Percentiles rank a stretch among this genome's conserved stretches.
Evolutionary conservation across 805 yeast species (phyloP).

Genomic region (Cyberlindnera xishuangbannaensis): DNA sequence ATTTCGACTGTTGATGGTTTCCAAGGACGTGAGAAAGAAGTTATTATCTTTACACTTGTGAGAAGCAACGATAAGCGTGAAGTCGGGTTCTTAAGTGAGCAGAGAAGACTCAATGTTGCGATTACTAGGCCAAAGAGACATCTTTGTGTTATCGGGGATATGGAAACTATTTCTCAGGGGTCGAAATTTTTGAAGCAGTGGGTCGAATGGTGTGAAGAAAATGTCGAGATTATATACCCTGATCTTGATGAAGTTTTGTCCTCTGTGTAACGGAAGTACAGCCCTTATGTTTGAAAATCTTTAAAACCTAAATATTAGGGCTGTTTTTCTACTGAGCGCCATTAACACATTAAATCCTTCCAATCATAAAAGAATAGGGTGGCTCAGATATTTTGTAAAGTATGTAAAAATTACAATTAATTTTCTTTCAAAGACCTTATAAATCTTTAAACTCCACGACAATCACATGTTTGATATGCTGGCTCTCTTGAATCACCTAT

Average conservation of each 20-base stretch:
- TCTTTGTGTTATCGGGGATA: constrained; percentile 79
- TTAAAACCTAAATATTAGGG: too few species aligned
- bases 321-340: too few species aligned
- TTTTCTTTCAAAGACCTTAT: too few species aligned
- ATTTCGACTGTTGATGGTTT: constrained; percentile 92
- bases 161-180: constrained; percentile 50
- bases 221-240: constrained; percentile 55
- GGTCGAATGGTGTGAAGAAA: constrained; percentile 64
- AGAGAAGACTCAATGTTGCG: constrained; percentile 83
- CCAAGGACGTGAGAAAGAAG: constrained; percentile 94
- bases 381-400: too few species aligned
- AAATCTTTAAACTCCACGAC: too few species aligned
- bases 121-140: constrained; percentile 88
- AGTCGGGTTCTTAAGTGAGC: constrained; percentile 79
- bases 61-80: constrained; percentile 67
- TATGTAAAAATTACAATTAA: too few species aligned
- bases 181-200: constrained; percentile 52
- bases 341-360: too few species aligned
- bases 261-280: neutral
- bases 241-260: constrained; percentile 35
- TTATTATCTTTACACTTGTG: constrained; percentile 73
- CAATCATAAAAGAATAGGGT: too few species aligned
- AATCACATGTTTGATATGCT: too few species aligned
- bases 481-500: too few species aligned
- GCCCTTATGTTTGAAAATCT: too few species aligned